Percentiles rank a stretch among this genome's conserved stretches.
phyloP scores from a whole-genome alignment of 805 yeast species.

The Monosporozyma servazzii region DNA sequence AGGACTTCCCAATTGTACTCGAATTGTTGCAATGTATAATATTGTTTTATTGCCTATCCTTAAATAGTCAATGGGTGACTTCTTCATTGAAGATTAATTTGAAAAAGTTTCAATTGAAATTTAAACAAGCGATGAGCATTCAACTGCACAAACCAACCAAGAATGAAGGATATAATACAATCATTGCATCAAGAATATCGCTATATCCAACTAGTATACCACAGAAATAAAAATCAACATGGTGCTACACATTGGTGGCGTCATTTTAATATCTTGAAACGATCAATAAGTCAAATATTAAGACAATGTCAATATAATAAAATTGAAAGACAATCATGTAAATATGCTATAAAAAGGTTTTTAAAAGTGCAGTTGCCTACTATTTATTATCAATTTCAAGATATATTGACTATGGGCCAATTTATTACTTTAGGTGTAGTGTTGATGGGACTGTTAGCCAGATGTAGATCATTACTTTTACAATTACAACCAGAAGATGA shows the following conservation, averaged over 20 bases:
- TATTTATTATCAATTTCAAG: constrained; percentile 54
- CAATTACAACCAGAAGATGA: background rate
- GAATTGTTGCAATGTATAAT: too few relatives aligned
- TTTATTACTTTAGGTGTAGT: constrained; percentile 67
- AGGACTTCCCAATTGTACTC: too few relatives aligned
- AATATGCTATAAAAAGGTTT: constrained; percentile 13
- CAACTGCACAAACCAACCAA: background rate
- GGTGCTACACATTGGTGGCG: constrained; percentile 70
- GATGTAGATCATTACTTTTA: constrained; percentile 12
- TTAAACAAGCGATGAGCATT: background rate
- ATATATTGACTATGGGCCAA: constrained; percentile 66
- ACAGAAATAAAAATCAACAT: constrained; percentile 72
- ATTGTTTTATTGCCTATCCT: too few relatives aligned
- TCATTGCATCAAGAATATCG: constrained; percentile 40
- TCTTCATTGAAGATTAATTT: background rate
- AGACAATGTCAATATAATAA: background rate
- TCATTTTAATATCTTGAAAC: constrained; percentile 51
- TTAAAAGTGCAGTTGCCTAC: constrained; percentile 34
- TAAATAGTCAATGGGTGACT: too few relatives aligned
- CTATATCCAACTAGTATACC: constrained; percentile 53
- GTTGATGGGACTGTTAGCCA: constrained; percentile 47
- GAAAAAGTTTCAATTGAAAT: background rate
- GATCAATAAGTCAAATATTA: constrained; percentile 30
- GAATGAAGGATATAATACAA: background rate
- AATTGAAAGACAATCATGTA: background rate